Conservation (phyloP, 306 rosid species). For the Sindora glabra region DNA sequence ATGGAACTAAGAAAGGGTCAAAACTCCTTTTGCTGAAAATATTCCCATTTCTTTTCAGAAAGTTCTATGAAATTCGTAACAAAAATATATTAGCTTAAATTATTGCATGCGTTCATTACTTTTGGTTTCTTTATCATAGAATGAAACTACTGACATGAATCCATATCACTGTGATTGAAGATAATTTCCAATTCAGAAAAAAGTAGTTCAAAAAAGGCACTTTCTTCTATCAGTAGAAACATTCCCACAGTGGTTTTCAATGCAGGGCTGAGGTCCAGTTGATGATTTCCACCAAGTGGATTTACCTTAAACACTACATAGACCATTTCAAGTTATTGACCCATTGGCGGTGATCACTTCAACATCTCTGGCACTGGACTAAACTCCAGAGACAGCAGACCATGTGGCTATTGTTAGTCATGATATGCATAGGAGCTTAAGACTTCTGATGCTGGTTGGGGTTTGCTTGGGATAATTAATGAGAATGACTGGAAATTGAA, state of each 20-base stretch:
- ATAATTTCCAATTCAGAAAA: neutral
- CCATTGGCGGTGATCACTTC: constrained; percentile 91
- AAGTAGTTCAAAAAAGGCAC: neutral
- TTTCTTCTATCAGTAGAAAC: constrained; percentile 2
- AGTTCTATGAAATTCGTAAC: neutral
- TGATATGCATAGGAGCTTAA: constrained; percentile 84
- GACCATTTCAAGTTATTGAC: constrained; percentile 72
- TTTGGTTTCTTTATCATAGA: constrained; percentile 4
- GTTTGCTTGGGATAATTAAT: constrained; percentile 66
- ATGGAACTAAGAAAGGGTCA: no score
- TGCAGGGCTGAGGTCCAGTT: constrained; percentile 90
- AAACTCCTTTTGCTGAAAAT: no score
- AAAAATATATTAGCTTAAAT: neutral
- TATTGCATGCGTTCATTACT: constrained; percentile 6
- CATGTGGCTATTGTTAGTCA: constrained; percentile 87
- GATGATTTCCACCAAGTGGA: constrained; percentile 50
- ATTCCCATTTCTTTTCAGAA: no score
- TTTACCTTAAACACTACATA: constrained; percentile 66
- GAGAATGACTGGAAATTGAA: constrained; percentile 82
- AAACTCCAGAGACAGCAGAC: constrained; percentile 74
- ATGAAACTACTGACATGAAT: neutral
- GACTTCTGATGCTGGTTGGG: constrained; percentile 93
- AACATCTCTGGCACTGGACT: constrained; percentile 93
- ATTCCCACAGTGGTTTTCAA: neutral
- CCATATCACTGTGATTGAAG: neutral